Evolutionary conservation across 2,329 filamentous ascomycete species (phyloP).

Genomic region (Aureobasidium mangrovei): DNA sequence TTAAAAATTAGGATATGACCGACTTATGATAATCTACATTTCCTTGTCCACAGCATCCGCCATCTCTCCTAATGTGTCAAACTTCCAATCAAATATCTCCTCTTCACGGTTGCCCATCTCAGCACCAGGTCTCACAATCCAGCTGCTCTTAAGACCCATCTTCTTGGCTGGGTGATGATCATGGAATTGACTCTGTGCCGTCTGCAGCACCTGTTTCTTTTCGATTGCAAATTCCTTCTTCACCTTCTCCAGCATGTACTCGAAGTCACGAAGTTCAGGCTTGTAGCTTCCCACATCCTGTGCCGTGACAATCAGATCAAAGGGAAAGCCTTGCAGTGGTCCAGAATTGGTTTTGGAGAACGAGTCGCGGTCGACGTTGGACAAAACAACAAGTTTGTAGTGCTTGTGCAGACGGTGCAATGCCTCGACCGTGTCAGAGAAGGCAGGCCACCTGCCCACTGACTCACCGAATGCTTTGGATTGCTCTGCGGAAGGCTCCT

Average conservation of each 20-base stretch:
- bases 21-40: background rate
- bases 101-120: constrained; percentile 37
- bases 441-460: constrained; percentile 48
- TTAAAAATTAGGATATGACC: no score
- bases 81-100: constrained; percentile 46
- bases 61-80: constrained; percentile 51
- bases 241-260: constrained; percentile 51
- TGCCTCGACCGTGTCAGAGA: constrained; percentile 48
- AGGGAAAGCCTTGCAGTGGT: constrained; percentile 44
- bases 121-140: constrained; percentile 50
- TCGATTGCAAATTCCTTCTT: constrained; percentile 47
- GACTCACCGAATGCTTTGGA: constrained; percentile 39
- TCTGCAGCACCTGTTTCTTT: constrained; percentile 53
- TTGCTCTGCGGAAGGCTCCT: constrained; percentile 25
- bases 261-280: constrained; percentile 55
- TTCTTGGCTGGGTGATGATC: constrained; percentile 59
- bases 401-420: constrained; percentile 40
- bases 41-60: constrained; percentile 45
- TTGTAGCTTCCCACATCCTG: constrained; percentile 65
- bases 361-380: constrained; percentile 49
- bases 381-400: constrained; percentile 53
- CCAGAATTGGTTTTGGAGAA: constrained; percentile 42
- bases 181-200: constrained; percentile 57
- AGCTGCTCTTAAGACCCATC: constrained; percentile 52
- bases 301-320: constrained; percentile 61